Conservation (phyloP, 129 eudicot genomes). For the Glebionis coronaria region DNA sequence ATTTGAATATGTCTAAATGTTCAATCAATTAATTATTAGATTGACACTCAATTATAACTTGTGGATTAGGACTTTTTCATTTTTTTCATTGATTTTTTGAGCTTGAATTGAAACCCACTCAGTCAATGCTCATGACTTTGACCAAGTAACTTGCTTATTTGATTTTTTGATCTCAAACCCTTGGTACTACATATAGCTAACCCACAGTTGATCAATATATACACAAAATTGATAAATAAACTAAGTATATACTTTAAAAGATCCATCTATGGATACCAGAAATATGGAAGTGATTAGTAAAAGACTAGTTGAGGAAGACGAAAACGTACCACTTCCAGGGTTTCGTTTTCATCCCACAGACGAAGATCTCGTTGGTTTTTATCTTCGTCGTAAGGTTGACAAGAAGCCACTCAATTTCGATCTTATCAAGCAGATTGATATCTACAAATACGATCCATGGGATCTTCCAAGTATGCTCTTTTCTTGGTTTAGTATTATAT, state of each 20-base stretch:
- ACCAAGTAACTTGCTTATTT: slow-evolving; percentile 35
- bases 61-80: slow-evolving; percentile 32
- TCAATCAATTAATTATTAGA: neutral
- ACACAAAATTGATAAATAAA: neutral
- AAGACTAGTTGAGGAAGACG: slow-evolving; percentile 14
- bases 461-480: slow-evolving; percentile 75
- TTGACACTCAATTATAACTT: no score
- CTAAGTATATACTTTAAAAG: neutral
- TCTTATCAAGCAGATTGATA: slow-evolving; percentile 76
- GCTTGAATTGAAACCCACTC: slow-evolving; percentile 25
- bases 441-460: slow-evolving; percentile 88
- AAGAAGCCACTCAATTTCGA: slow-evolving; percentile 57
- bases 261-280: slow-evolving; percentile 16
- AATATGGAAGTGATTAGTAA: slow-evolving; percentile 17
- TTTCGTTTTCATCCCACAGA: slow-evolving; percentile 82
- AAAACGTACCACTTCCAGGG: slow-evolving; percentile 65
- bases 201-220: neutral
- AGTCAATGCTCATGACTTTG: slow-evolving; percentile 50
- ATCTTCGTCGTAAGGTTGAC: slow-evolving; percentile 66
- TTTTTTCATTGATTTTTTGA: no score
- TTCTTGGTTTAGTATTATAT: neutral
- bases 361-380: slow-evolving; percentile 84
- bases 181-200: no score
- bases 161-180: no score
- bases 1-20: neutral